These are phyloP conservation scores for Aspergillus avenaceus DNA, from an alignment of 495 filamentous ascomycete genomes.

Conservation along the genomic window DNA sequence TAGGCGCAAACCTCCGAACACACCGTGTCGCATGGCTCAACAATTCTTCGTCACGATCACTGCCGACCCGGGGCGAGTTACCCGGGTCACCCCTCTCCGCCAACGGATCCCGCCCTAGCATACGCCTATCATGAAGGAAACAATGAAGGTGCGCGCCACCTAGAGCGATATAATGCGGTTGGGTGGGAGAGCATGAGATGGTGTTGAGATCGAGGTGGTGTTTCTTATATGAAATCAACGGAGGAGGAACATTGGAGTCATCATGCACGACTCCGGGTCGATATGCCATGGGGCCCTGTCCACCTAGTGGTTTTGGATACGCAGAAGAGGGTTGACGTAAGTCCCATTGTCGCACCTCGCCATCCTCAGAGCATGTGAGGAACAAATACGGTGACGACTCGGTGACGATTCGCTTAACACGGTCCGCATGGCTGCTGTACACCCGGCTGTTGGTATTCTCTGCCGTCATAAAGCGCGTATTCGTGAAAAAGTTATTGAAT, in stretches of 20 bases:
- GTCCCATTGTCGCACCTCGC: conserved; percentile 74
- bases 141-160: conserved; percentile 70
- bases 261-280: conserved; percentile 45
- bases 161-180: conserved; percentile 73
- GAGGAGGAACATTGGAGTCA: conserved; percentile 58
- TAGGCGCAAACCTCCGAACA: conserved; percentile 65
- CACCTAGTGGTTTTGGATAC: conserved; percentile 54
- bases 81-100: conserved; percentile 48
- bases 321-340: conserved; percentile 60
- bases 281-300: conserved; percentile 45
- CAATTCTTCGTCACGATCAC: conserved; percentile 48
- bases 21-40: conserved; percentile 64
- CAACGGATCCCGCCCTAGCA: conserved; percentile 60
- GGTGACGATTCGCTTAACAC: conserved; percentile 75
- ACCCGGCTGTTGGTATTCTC: conserved; percentile 62
- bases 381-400: conserved; percentile 70
- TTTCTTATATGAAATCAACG: conserved; percentile 67
- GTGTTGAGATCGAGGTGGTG: conserved; percentile 68
- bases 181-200: conserved; percentile 67
- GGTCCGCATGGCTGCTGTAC: conserved; percentile 63
- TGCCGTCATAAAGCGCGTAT: conserved; percentile 51
- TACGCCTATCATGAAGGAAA: conserved; percentile 72
- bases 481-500: conserved; percentile 49
- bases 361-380: conserved; percentile 73
- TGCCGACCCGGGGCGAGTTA: conserved; percentile 26